Percentiles rank a stretch among this genome's conserved stretches.
Evolutionary conservation across 2,329 filamentous ascomycete genomes (phyloP).

Genomic region (Ophiocordyceps camponoti-rufipedis): DNA sequence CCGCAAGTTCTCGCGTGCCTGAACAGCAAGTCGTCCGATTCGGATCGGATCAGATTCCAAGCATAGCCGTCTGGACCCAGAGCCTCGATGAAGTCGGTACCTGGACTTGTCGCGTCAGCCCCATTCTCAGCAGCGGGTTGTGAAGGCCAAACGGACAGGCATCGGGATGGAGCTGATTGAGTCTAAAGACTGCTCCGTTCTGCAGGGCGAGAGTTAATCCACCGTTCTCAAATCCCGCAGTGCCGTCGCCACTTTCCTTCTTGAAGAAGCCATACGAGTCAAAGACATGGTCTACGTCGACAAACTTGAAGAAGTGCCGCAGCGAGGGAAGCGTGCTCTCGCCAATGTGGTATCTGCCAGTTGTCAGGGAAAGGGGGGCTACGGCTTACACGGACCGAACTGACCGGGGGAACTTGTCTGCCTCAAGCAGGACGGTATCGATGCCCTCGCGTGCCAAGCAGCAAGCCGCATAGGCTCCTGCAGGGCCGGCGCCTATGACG

Average conservation of each 20-base stretch:
- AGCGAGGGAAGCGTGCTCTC: constrained; percentile 19
- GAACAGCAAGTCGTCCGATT: constrained; percentile 23
- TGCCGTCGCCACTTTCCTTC: constrained; percentile 13
- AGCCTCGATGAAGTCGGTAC: constrained; percentile 22
- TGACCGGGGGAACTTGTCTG: constrained; percentile 5
- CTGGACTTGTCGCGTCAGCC: constrained; percentile 6
- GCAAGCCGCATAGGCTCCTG: constrained; percentile 5
- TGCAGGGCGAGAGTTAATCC: background rate
- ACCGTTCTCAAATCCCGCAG: background rate
- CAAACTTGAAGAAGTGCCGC: constrained; percentile 23
- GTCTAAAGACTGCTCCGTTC: constrained; percentile 19
- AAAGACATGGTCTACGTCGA: constrained; percentile 22
- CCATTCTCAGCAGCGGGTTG: background rate
- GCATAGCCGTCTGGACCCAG: constrained; percentile 18
- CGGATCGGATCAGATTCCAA: constrained; percentile 28
- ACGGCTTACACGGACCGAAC: background rate
- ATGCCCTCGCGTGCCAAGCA: constrained; percentile 4
- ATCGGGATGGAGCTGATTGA: constrained; percentile 13
- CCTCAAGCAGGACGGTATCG: constrained; percentile 4
- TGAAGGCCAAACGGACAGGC: constrained; percentile 10
- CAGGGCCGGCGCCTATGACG: constrained; percentile 4
- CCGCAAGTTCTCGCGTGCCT: constrained; percentile 20
- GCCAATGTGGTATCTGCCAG: constrained; percentile 15
- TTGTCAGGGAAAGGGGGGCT: background rate
- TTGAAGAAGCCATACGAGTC: constrained; percentile 19